A percentile compares a stretch with the other conserved stretches of the same genome.
phyloP scores from a whole-genome alignment of 352 stramenopile genomes.

The Phytophthora colocasiae region DNA sequence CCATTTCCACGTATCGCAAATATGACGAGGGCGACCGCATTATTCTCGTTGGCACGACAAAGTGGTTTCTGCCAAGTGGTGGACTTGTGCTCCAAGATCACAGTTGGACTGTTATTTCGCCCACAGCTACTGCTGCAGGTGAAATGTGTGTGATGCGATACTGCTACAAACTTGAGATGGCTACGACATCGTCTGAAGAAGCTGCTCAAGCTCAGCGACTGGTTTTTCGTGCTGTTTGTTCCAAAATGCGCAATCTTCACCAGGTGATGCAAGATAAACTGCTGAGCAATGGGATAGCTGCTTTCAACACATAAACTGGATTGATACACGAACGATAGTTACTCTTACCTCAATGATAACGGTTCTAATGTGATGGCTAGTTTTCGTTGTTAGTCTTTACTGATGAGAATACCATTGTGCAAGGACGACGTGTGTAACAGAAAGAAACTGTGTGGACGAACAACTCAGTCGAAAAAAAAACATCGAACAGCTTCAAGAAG shows the following conservation, averaged over 20 bases:
- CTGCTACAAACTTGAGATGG: conserved; percentile 24
- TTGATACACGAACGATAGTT: too few species aligned
- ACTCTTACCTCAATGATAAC: too few species aligned
- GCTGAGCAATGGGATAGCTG: not conserved
- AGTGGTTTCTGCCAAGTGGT: conserved; percentile 27
- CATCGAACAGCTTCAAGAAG: not conserved
- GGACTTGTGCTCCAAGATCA: conserved; percentile 28
- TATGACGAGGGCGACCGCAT: conserved; percentile 26
- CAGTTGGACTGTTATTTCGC: conserved; percentile 28
- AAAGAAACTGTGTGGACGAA: not conserved
- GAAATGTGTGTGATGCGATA: conserved; percentile 14
- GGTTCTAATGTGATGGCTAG: too few species aligned
- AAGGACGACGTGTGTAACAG: not conserved
- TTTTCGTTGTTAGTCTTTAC: too few species aligned
- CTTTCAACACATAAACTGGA: too few species aligned
- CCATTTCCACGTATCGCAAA: conserved; percentile 11
- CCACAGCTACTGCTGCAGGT: not conserved
- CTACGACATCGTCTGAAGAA: not conserved
- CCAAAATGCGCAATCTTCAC: conserved; percentile 20
- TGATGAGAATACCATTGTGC: not conserved
- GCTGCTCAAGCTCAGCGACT: conserved; percentile 6
- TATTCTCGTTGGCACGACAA: conserved; percentile 21
- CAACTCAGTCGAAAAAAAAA: not conserved
- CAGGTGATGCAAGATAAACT: conserved; percentile 14
- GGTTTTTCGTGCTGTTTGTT: conserved; percentile 3